Evolutionary conservation across 2,329 filamentous ascomycete species (phyloP), one percentile per base, ranked within the genome.

Genomic region (Helicocarpus griseus): DNA sequence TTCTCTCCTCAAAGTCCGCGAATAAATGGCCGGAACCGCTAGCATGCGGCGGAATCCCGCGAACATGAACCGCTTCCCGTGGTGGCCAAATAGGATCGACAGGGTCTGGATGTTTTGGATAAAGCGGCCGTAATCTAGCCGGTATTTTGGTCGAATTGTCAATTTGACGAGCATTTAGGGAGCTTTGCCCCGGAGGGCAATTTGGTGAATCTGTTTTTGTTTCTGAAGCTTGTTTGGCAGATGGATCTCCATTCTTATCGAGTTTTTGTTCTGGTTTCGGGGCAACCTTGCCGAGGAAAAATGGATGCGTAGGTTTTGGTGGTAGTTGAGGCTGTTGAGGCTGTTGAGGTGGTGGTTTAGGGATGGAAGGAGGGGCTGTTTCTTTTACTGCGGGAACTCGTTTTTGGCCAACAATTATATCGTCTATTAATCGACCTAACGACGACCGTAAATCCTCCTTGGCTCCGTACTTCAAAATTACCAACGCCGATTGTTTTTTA

Each of bases 291-390:
- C 77, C 79, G 14, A 76, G 62, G 61, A 89, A 89, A 62, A 89
- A 87, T 0, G 86, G 85, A 66, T 89, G 83, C 0, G 79, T 77
- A 1, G 72, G 58, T 59, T 78, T 82, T 4, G 41, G n/a, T n/a
- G n/a, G n/a, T n/a, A 56, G 64, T 33, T 56, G 59, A 53, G 52
- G 56, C 46, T 38, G 56, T n/a, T n/a, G 41, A 51, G 56, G 61
- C 41, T 40, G 53, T 40, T 56, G 47, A 9, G 47, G 17, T 8
- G 35, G 21, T 9, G n/a, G 35, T 2, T 11, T 14, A 24, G 48
- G 28, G 11, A 38, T 35, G 14, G 24, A 13, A 31, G 24, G 9
- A 9, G 39, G 19, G 13, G 8, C 3, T 2, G 26, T 5, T 17
- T 50, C 29, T 29, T 35, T 44, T 7, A 19, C 8, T 22, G 58